These are phyloP conservation scores for Halenospora varia DNA, from an alignment of 495 filamentous ascomycete species.

Conservation along the genomic window DNA sequence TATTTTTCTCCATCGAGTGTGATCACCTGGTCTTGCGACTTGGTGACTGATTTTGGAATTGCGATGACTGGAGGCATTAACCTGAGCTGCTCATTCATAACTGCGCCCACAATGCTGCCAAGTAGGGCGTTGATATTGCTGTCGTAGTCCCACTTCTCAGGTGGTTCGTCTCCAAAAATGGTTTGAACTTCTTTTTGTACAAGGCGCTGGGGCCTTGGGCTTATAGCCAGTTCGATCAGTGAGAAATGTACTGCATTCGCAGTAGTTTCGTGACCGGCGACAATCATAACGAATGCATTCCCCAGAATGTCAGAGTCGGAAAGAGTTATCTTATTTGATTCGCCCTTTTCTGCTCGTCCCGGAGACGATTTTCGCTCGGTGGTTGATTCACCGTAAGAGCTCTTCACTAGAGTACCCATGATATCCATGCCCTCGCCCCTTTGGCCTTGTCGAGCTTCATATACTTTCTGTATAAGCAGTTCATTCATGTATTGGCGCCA, in stretches of 20 bases:
- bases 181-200: constrained; percentile 58
- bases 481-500: constrained; percentile 63
- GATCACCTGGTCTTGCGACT: constrained; percentile 44
- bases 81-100: constrained; percentile 65
- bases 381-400: constrained; percentile 32
- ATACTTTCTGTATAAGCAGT: constrained; percentile 51
- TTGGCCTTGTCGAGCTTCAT: constrained; percentile 15
- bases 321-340: neutral
- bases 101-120: constrained; percentile 58
- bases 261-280: constrained; percentile 70
- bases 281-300: constrained; percentile 66
- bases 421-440: constrained; percentile 55
- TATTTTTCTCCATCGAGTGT: constrained; percentile 45
- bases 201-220: constrained; percentile 51
- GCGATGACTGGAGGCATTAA: constrained; percentile 50
- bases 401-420: constrained; percentile 53
- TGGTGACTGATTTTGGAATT: constrained; percentile 54
- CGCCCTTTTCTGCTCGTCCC: neutral
- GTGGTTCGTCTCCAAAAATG: constrained; percentile 47
- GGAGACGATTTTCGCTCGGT: neutral
- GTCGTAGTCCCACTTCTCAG: constrained; percentile 61
- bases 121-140: constrained; percentile 28
- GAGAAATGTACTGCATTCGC: constrained; percentile 63
- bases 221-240: constrained; percentile 54
- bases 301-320: constrained; percentile 52